phyloP scores from a whole-genome alignment of 2,329 filamentous ascomycete species.

The Colletotrichum sp. region DNA sequence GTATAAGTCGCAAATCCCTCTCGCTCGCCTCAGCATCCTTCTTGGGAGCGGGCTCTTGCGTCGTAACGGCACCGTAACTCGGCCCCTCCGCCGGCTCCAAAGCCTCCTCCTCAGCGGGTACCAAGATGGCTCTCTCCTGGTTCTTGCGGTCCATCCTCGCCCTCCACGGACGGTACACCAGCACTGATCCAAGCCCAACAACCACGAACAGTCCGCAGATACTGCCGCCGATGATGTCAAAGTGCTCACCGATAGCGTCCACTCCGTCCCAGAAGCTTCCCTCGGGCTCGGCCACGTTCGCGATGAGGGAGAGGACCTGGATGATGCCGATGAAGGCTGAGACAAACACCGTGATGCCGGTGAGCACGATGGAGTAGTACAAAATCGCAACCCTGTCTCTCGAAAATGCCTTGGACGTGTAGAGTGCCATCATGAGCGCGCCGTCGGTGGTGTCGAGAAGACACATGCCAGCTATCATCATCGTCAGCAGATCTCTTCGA shows the following conservation, averaged over 20 bases:
- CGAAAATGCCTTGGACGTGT: conserved; percentile 80
- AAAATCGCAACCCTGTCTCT: conserved; percentile 86
- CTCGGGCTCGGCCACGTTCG: conserved; percentile 75
- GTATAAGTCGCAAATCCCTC: background rate
- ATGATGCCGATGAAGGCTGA: conserved; percentile 86
- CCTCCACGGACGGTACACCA: conserved; percentile 83
- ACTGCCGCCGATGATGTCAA: conserved; percentile 82
- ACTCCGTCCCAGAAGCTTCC: conserved; percentile 94
- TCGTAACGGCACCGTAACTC: conserved; percentile 62
- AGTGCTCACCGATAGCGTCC: conserved; percentile 75
- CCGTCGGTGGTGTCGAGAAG: conserved; percentile 91
- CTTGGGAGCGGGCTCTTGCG: background rate
- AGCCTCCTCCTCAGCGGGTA: conserved; percentile 2
- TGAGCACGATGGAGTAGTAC: conserved; percentile 92
- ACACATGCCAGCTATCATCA: conserved; percentile 80
- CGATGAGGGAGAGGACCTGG: conserved; percentile 79
- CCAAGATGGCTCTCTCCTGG: background rate
- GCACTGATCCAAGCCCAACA: conserved; percentile 73
- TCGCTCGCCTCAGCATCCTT: background rate
- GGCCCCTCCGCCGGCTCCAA: conserved; percentile 26
- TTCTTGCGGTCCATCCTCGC: conserved; percentile 42
- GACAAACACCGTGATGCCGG: conserved; percentile 81
- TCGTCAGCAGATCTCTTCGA: background rate
- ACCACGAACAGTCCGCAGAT: conserved; percentile 88
- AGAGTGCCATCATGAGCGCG: conserved; percentile 92